Evolutionary conservation across 352 stramenopile genomes (phyloP), one percentile per base, ranked within the genome.

Genomic region (Phytophthora meadii): DNA sequence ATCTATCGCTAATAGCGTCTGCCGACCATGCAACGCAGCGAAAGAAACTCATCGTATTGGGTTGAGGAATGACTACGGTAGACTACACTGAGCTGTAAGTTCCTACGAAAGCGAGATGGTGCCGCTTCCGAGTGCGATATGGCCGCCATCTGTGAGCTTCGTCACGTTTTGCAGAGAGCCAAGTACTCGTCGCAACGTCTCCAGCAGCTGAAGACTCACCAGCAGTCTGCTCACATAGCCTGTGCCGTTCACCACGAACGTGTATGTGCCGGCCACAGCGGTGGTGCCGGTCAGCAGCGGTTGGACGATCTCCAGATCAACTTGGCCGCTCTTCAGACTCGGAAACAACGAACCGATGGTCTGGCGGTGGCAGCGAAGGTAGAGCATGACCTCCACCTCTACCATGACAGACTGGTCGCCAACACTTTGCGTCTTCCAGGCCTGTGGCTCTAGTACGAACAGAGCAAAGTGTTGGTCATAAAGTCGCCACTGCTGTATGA

Each of bases 401-500:
- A 72, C 64, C 52, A 75, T 60, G 9, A 71, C 60, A 19, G 51
- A 58, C 27, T 72, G 50, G 30, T 77, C 55, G 14, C 68, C 60
- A 28, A 54, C 34, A 25, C 24, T 24, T 15, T 73, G 50, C 1
- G 47, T 59, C 42, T 71, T 74, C 61, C 61, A 65, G 46, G 58
- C 47, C 24, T 72, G 50, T 9, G 72, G 72, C 44, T 70, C 60
- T 6, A 80, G 52, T 22, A 55, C 53, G 27, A 36, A 74, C 32
- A 54, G 46, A 2, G 55, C 42, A 51, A 73, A 73, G 50, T 69
- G 48, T 28, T 67, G 58, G 40, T 50, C 59, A 36, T 72, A 72
- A 8, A 75, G 61, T 28, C 61, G 55, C 65, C 68, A 74, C 59
- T 79, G 71, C 32, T 74, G 58, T 28, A 79, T 48, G 47, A 76